These are phyloP conservation scores for Boechera divaricarpa DNA, from an alignment of 345 rosid genomes.

Conservation along the genomic window DNA sequence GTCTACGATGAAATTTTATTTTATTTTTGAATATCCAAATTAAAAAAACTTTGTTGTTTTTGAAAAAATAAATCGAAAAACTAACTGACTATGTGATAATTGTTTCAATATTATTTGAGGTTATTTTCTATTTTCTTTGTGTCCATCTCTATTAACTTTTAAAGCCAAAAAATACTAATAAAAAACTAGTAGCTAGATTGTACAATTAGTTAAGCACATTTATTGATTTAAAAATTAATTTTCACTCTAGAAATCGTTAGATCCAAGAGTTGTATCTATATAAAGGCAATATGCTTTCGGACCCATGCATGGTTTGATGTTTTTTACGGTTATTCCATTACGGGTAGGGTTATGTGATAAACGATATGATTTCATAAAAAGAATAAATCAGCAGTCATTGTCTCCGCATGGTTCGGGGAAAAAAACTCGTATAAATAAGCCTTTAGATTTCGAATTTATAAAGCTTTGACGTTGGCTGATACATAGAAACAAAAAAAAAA, in stretches of 20 bases:
- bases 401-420: conserved; percentile 42
- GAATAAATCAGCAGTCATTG: conserved; percentile 35
- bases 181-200: background rate
- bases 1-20: background rate
- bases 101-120: background rate
- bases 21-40: background rate
- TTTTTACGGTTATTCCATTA: conserved; percentile 38
- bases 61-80: background rate
- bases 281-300: conserved; percentile 31
- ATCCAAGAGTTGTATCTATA: conserved; percentile 15
- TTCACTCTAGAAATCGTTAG: conserved; percentile 4
- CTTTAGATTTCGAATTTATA: conserved; percentile 32
- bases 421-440: conserved; percentile 41
- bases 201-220: background rate
- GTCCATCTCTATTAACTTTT: background rate
- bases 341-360: conserved; percentile 33
- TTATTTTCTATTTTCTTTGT: background rate
- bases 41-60: background rate
- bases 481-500: conserved; percentile 33
- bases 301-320: conserved; percentile 27
- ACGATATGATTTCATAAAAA: conserved; percentile 32
- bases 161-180: background rate
- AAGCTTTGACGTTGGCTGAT: conserved; percentile 40
- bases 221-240: background rate
- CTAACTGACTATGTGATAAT: background rate